phyloP scores from a whole-genome alignment of 1,284 basidiomycete species.

The Rhodofomes roseus region DNA sequence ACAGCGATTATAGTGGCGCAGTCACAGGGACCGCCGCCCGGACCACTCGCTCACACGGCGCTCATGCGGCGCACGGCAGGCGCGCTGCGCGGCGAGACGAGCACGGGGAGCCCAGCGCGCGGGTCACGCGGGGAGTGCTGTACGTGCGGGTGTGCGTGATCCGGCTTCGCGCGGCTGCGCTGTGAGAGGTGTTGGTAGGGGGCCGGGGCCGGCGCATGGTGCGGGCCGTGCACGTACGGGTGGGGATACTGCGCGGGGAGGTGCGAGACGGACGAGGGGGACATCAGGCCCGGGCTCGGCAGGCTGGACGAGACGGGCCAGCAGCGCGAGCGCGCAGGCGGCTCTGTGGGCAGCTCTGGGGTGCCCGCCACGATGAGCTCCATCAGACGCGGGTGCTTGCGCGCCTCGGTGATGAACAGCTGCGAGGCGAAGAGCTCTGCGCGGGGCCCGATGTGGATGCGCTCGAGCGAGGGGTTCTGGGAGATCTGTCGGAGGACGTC shows the following conservation, averaged over 20 bases:
- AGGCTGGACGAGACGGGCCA: background rate
- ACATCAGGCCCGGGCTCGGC: background rate
- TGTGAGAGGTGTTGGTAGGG: background rate
- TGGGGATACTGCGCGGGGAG: background rate
- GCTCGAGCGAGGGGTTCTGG: conserved; percentile 22
- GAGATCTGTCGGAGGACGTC: conserved; percentile 16
- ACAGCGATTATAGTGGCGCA: background rate
- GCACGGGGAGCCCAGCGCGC: background rate
- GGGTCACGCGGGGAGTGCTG: background rate
- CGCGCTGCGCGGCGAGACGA: background rate
- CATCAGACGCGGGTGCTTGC: conserved; percentile 25
- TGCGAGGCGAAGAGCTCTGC: conserved; percentile 23
- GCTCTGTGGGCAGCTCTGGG: conserved; percentile 13
- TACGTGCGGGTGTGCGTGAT: background rate
- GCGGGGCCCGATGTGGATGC: conserved; percentile 23
- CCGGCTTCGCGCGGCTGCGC: background rate
- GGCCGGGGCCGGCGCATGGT: background rate
- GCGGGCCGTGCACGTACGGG: background rate
- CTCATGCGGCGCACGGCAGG: conserved; percentile 5
- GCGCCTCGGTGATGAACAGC: conserved; percentile 26
- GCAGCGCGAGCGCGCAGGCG: conserved; percentile 8
- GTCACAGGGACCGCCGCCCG: background rate
- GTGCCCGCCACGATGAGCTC: conserved; percentile 26
- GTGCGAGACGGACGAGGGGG: background rate
- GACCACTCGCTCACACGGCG: conserved; percentile 2